Evolutionary conservation across 306 rosid genomes (phyloP).

Genomic region (Inga laurina): DNA sequence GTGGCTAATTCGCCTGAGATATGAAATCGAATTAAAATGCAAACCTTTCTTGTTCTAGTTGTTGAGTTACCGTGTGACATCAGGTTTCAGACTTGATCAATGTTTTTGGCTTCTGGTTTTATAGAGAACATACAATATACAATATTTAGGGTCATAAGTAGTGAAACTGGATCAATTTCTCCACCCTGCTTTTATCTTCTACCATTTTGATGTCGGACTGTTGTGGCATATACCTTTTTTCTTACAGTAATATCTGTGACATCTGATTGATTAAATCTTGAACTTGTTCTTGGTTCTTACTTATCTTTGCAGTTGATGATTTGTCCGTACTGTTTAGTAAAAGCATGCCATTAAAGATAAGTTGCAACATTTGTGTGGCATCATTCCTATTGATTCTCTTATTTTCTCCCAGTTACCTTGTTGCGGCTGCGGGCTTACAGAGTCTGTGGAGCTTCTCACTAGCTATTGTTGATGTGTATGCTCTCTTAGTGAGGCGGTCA

Average conservation of each 20-base stretch:
- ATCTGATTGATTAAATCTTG: slow-evolving; percentile 6
- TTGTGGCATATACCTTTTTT: background rate
- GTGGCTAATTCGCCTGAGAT: background rate
- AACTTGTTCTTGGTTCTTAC: background rate
- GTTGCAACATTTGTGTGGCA: slow-evolving; percentile 17
- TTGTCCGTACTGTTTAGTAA: background rate
- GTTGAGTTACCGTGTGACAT: background rate
- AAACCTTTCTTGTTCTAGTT: background rate
- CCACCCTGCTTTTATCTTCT: background rate
- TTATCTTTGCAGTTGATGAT: background rate
- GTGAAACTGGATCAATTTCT: background rate
- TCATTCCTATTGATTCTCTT: slow-evolving; percentile 7
- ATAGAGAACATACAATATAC: background rate
- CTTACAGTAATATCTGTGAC: background rate
- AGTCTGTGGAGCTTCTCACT: slow-evolving; percentile 72
- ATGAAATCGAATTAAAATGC: background rate
- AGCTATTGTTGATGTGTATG: slow-evolving; percentile 75
- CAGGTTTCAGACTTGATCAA: background rate
- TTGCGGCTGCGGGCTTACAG: slow-evolving; percentile 83
- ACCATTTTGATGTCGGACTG: background rate
- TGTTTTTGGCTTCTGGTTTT: background rate
- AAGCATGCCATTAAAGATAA: background rate
- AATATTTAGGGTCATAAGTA: background rate
- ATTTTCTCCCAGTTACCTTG: slow-evolving; percentile 68
- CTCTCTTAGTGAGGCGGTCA: slow-evolving; percentile 73